A percentile compares a stretch with the other conserved stretches of the same genome.
phyloP scores from a whole-genome alignment of 1,284 basidiomycete species.

The Fomitopsis pinicola region DNA sequence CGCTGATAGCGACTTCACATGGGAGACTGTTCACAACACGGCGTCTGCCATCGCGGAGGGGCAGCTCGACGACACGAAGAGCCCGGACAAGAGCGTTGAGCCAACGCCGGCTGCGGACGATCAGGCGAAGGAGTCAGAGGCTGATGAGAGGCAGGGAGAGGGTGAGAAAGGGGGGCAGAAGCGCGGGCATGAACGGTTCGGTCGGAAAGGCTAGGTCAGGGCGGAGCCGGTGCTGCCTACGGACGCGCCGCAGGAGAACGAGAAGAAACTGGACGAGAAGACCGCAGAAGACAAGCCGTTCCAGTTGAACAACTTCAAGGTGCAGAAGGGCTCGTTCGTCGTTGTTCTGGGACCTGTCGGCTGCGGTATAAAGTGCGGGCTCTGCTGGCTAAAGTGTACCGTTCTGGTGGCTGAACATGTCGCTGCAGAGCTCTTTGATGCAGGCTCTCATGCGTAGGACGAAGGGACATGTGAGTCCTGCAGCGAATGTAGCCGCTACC shows the following conservation, averaged over 20 bases:
- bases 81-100: background rate
- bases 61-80: background rate
- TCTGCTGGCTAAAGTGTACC: background rate
- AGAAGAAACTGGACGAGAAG: too few relatives aligned
- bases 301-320: constrained; percentile 49
- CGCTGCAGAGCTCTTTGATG: constrained; percentile 52
- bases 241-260: too few relatives aligned
- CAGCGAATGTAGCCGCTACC: too few relatives aligned
- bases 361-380: constrained; percentile 54
- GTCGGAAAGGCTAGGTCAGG: background rate
- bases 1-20: constrained; percentile 64
- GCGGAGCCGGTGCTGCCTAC: too few relatives aligned
- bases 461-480: constrained; percentile 40
- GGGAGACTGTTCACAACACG: constrained; percentile 48
- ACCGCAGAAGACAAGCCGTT: constrained; percentile 48
- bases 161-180: constrained; percentile 14
- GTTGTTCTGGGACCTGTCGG: constrained; percentile 74
- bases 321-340: constrained; percentile 61
- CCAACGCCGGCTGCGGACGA: background rate
- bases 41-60: constrained; percentile 13
- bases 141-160: constrained; percentile 5
- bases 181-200: constrained; percentile 8
- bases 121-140: background rate
- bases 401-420: background rate
- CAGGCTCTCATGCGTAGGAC: constrained; percentile 70